Conservation (phyloP, 345 rosid genomes). For the Camelina hispida region DNA sequence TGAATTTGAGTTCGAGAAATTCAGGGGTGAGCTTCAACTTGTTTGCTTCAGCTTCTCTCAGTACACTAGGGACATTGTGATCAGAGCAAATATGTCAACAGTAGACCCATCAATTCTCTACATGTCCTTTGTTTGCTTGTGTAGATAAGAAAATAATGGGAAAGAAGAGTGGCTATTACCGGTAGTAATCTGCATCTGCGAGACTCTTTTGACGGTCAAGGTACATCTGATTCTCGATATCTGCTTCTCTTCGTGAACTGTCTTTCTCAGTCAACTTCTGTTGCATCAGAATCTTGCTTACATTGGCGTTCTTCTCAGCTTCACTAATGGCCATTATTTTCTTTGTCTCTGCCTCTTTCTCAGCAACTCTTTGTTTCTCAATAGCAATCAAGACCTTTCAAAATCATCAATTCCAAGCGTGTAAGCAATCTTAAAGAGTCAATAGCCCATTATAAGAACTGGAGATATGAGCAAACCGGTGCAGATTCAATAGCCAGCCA, state of each 20-base stretch:
- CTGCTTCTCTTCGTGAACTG: slow-evolving; percentile 73
- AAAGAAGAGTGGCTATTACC: slow-evolving; percentile 48
- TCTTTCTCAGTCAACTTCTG: slow-evolving; percentile 91
- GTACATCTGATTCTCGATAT: slow-evolving; percentile 85
- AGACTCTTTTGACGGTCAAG: slow-evolving; percentile 78
- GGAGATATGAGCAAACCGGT: background rate
- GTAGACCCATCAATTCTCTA: background rate
- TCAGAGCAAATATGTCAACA: slow-evolving; percentile 9
- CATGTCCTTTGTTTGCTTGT: background rate
- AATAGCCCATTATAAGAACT: background rate
- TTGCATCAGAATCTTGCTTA: slow-evolving; percentile 83
- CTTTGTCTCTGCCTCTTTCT: slow-evolving; percentile 88
- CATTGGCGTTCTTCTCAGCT: slow-evolving; percentile 86
- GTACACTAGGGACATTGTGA: slow-evolving; percentile 49
- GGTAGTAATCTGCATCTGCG: slow-evolving; percentile 85
- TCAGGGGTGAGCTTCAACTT: slow-evolving; percentile 86
- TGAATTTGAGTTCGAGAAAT: slow-evolving; percentile 88
- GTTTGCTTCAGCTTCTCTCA: slow-evolving; percentile 93
- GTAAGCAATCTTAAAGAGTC: slow-evolving; percentile 2
- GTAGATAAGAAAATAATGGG: slow-evolving; percentile 1
- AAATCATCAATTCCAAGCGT: background rate
- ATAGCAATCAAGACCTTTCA: slow-evolving; percentile 80
- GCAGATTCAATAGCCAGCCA: background rate
- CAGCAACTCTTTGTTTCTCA: slow-evolving; percentile 82
- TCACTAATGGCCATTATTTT: slow-evolving; percentile 93